Conservation (phyloP, 495 filamentous ascomycete genomes). For the Trichoderma erinaceum region DNA sequence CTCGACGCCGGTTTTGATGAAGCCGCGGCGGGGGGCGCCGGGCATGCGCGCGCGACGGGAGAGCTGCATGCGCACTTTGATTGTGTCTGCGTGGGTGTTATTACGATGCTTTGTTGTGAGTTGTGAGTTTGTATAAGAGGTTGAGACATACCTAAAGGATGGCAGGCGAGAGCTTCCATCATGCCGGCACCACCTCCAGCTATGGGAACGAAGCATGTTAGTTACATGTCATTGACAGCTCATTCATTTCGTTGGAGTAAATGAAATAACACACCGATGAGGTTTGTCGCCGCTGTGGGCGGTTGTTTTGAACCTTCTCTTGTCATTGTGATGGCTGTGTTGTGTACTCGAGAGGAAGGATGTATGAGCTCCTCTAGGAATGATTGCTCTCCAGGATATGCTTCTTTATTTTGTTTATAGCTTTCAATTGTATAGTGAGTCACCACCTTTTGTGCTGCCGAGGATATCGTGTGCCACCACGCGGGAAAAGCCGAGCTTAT, state of each 20-base stretch:
- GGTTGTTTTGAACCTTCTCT: slow-evolving; percentile 53
- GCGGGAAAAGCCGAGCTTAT: background rate
- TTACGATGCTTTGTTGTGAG: background rate
- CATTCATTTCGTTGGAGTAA: background rate
- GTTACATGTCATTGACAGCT: slow-evolving; percentile 16
- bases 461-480: background rate
- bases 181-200: slow-evolving; percentile 97
- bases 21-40: slow-evolving; percentile 79
- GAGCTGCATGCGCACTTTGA: slow-evolving; percentile 99
- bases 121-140: background rate
- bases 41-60: slow-evolving; percentile 77
- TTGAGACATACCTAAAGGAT: slow-evolving; percentile 73
- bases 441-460: background rate
- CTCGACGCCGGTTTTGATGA: slow-evolving; percentile 77
- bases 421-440: background rate
- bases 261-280: slow-evolving; percentile 65
- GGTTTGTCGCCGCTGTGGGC: slow-evolving; percentile 80
- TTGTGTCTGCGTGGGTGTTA: slow-evolving; percentile 56
- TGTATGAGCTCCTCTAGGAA: no score
- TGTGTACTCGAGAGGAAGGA: background rate
- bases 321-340: background rate
- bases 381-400: no score
- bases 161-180: slow-evolving; percentile 97
- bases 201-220: slow-evolving; percentile 35
- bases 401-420: no score